These are phyloP conservation scores for Echeveria elegans DNA, from an alignment of 164 flowering plant genomes.

Conservation along the genomic window DNA sequence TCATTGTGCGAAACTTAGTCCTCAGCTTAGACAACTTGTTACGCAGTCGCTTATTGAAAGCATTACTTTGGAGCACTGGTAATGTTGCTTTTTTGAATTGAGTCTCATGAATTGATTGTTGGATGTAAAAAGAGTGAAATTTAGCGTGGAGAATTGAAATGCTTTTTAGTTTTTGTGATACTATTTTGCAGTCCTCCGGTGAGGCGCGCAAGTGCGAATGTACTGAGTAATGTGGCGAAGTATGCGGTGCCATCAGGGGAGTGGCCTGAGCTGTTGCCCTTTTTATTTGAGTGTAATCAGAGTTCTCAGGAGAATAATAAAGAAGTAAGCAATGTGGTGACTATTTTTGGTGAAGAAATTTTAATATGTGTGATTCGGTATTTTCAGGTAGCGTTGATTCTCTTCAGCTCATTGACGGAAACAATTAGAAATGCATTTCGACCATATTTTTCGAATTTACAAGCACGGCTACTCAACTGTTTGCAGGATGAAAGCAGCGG, in stretches of 20 bases:
- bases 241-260: conserved; percentile 94
- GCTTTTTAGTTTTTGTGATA: too few relatives aligned
- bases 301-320: conserved; percentile 75
- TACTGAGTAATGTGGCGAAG: conserved; percentile 85
- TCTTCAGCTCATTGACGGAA: conserved; percentile 94
- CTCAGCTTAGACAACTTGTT: conserved; percentile 49
- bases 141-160: too few relatives aligned
- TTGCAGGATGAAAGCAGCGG: conserved; percentile 86
- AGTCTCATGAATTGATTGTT: too few relatives aligned
- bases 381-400: conserved; percentile 77
- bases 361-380: neutral
- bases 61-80: conserved; percentile 80
- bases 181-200: conserved; percentile 64
- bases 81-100: too few relatives aligned
- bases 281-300: conserved; percentile 32
- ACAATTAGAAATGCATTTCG: conserved; percentile 77
- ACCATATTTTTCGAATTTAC: conserved; percentile 67
- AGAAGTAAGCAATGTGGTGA: conserved; percentile 41
- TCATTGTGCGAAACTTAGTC: conserved; percentile 26
- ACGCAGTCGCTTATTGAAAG: conserved; percentile 81
- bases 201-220: conserved; percentile 94
- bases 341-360: too few relatives aligned
- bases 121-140: too few relatives aligned
- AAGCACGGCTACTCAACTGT: conserved; percentile 77
- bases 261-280: conserved; percentile 93